Conservation (phyloP, 1,139 yeast species). For the Hemisphaericaspora xylanilytica region DNA sequence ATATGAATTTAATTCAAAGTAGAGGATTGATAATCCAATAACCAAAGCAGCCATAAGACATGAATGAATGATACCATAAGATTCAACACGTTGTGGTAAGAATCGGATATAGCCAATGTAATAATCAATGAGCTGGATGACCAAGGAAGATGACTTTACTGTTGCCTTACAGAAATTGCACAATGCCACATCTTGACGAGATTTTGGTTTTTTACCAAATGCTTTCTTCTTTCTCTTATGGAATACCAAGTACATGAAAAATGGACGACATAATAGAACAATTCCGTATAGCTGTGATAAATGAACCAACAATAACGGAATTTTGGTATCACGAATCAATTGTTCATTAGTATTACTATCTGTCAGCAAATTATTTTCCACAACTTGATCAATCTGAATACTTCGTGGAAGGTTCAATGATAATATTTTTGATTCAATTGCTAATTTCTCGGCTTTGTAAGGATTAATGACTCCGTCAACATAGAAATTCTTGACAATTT, state of each 20-base stretch:
- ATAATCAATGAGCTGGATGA: slow-evolving; percentile 16
- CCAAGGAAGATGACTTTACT: slow-evolving; percentile 16
- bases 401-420: slow-evolving; percentile 29
- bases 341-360: neutral
- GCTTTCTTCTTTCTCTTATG: slow-evolving; percentile 6
- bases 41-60: slow-evolving; percentile 16
- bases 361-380: slow-evolving; percentile 15
- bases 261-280: slow-evolving; percentile 43
- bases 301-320: slow-evolving; percentile 32
- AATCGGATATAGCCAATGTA: slow-evolving; percentile 13
- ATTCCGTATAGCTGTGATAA: slow-evolving; percentile 39
- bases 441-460: slow-evolving; percentile 32
- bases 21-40: slow-evolving; percentile 14
- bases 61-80: slow-evolving; percentile 13
- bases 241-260: slow-evolving; percentile 28
- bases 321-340: slow-evolving; percentile 14
- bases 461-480: slow-evolving; percentile 31
- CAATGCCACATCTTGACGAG: slow-evolving; percentile 13
- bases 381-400: slow-evolving; percentile 21
- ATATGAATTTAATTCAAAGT: slow-evolving; percentile 10
- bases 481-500: slow-evolving; percentile 22
- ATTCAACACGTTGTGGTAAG: slow-evolving; percentile 14
- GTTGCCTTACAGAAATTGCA: slow-evolving; percentile 17
- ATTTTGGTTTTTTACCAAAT: slow-evolving; percentile 8
- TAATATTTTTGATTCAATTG: slow-evolving; percentile 37